Percentiles rank a stretch among this genome's conserved stretches.
Evolutionary conservation across 805 yeast genomes (phyloP).

Genomic region (Zygotorulaspora danielsina): DNA sequence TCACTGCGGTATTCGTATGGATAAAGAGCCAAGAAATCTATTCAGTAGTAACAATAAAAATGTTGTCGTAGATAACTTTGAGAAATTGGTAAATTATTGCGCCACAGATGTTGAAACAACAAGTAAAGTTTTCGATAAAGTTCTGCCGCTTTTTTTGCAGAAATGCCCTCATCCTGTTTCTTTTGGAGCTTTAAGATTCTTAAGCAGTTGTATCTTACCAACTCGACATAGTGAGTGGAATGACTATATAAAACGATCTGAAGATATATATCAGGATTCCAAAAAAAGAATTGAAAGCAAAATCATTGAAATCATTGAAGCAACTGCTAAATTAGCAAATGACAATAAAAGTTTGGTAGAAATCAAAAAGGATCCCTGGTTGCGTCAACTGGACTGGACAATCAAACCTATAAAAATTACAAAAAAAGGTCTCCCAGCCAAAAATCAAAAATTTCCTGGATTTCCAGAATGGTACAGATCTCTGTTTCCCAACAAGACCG

Average conservation of each 20-base stretch:
- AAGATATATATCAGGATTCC: constrained; percentile 56
- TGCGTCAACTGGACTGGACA: constrained; percentile 85
- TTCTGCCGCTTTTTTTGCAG: constrained; percentile 62
- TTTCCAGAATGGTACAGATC: constrained; percentile 91
- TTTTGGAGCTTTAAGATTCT: constrained; percentile 74
- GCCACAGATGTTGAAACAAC: constrained; percentile 80
- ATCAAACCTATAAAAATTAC: constrained; percentile 54
- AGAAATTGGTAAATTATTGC: constrained; percentile 69
- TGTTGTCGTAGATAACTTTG: constrained; percentile 53
- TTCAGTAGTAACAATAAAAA: constrained; percentile 55
- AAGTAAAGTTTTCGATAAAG: constrained; percentile 57
- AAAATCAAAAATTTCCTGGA: constrained; percentile 79
- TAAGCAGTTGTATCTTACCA: constrained; percentile 75
- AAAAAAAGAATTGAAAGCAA: constrained; percentile 53
- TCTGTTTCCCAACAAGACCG: constrained; percentile 38
- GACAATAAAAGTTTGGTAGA: constrained; percentile 37
- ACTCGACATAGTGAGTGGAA: constrained; percentile 67
- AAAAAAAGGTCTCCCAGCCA: constrained; percentile 63
- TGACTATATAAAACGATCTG: constrained; percentile 64
- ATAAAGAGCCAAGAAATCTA: constrained; percentile 62
- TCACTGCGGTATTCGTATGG: constrained; percentile 65
- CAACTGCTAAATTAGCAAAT: constrained; percentile 47
- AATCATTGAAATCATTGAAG: constrained; percentile 56
- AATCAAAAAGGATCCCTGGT: constrained; percentile 71
- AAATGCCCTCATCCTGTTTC: constrained; percentile 92